Percentiles rank a stretch among this genome's conserved stretches.
phyloP scores from a whole-genome alignment of 2,329 filamentous ascomycete genomes.

The Verticillium tricorpus region DNA sequence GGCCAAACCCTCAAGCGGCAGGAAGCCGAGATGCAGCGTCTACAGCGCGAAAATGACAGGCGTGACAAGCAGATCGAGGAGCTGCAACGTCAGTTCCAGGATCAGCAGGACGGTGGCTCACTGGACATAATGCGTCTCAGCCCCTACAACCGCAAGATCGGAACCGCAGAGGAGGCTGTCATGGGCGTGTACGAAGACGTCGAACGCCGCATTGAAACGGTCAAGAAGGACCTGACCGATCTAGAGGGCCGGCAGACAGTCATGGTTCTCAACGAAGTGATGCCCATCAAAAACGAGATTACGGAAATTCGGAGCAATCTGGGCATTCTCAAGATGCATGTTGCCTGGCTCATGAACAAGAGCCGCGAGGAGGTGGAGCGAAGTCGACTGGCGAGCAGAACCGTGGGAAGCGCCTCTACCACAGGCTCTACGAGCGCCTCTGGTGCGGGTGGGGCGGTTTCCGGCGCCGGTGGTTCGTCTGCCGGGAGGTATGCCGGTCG shows the following conservation, averaged over 20 bases:
- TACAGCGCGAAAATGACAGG: slow-evolving; percentile 28
- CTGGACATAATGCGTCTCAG: slow-evolving; percentile 10
- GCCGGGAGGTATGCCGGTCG: slow-evolving; percentile 9
- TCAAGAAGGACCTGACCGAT: slow-evolving; percentile 53
- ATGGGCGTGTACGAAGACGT: slow-evolving; percentile 16
- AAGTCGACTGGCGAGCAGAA: slow-evolving; percentile 22
- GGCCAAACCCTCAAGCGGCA: slow-evolving; percentile 42
- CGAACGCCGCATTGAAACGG: slow-evolving; percentile 42
- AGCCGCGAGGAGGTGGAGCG: slow-evolving; percentile 38
- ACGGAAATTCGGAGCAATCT: slow-evolving; percentile 53
- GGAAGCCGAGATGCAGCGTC: slow-evolving; percentile 40
- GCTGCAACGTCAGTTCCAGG: slow-evolving; percentile 28
- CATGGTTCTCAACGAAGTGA: slow-evolving; percentile 57
- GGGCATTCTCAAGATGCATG: slow-evolving; percentile 55
- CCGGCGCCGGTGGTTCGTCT: slow-evolving; percentile 12
- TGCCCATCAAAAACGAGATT: slow-evolving; percentile 59
- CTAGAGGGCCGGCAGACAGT: slow-evolving; percentile 57
- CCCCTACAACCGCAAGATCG: slow-evolving; percentile 9
- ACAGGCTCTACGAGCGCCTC: background rate
- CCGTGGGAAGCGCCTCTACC: background rate
- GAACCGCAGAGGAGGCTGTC: slow-evolving; percentile 12
- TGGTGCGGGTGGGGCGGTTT: slow-evolving; percentile 11
- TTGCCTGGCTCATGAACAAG: slow-evolving; percentile 53
- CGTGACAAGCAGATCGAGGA: slow-evolving; percentile 29
- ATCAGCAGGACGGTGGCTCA: slow-evolving; percentile 15